Base-by-base conservation (phyloP, 257 asterid species). In the Echium plantagineum region DNA sequence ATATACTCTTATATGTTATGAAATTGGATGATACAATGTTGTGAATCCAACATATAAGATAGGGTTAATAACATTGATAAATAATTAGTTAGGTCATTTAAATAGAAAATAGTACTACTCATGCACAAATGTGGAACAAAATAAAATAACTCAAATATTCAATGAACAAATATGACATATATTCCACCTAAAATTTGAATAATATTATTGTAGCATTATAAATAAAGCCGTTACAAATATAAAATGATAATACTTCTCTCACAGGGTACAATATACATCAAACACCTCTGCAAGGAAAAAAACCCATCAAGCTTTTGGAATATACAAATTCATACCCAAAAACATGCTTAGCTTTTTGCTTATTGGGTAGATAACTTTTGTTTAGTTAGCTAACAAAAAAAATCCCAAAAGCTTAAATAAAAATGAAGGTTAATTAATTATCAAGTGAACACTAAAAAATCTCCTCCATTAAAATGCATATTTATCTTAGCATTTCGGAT, bases 231-330 rank as follows among this genome's bases (percentile, higher is more conserved):
- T 42, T 42, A 10, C 49, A 20, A 28, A 28, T 28, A 28, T 28
- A 28, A 24, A 28, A 28, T 28, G 5, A 28, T 53, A 59, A 21
- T 66, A 32, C 38, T 70, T 72, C 63, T n/a, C 77, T 65, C 84
- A 70, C 83, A 80, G 90, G 81, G 86, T 72, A 69, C 75, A 60
- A 66, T 54, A 26, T 56, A 69, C 62, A 69, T 66, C 75, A 52
- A 77, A 71, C 80, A 77, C 84, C 84, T 65, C 84, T 62, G 83
- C 21, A 72, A 75, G 82, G 75, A 75, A 80, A 78, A 78, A 71
- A 54, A 24, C 26, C 22, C 21, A 55, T 59, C 66, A 17, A 75
- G 71, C 61, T 60, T 61, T 42, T 31, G 80, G 80, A 68, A 78
- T 73, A 73, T 74, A 64, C 74, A 75, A 56, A 66, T 70, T 69